Conservation (phyloP, 768 basidiomycete species). For the Lentinula guzmanii region DNA sequence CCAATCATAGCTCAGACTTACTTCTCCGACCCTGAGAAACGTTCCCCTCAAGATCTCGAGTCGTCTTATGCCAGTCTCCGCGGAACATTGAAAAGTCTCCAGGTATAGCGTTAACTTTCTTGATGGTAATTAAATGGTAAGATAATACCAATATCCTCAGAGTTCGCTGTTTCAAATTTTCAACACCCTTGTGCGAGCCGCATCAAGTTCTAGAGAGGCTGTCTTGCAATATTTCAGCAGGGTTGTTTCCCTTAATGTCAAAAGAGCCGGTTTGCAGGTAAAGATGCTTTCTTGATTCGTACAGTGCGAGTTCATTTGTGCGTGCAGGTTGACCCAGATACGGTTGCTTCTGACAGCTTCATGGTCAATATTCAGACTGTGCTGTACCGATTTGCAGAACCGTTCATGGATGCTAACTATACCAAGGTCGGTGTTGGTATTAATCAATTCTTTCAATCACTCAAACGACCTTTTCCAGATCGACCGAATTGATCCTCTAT, state of each 20-base stretch:
- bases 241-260: conserved; percentile 70
- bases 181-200: conserved; percentile 82
- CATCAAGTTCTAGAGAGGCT: conserved; percentile 70
- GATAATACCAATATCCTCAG: neutral
- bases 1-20: conserved; percentile 71
- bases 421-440: conserved; percentile 54
- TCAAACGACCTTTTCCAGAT: conserved; percentile 42
- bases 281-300: conserved; percentile 6
- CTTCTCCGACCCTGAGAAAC: conserved; percentile 81
- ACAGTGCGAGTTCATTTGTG: neutral
- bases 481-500: conserved; percentile 84
- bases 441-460: neutral
- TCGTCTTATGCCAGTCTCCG: conserved; percentile 81
- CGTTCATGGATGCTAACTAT: conserved; percentile 90
- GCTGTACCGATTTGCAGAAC: conserved; percentile 81
- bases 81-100: conserved; percentile 79
- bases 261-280: conserved; percentile 88
- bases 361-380: conserved; percentile 88
- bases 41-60: conserved; percentile 67
- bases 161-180: conserved; percentile 78
- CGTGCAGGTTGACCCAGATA: conserved; percentile 64
- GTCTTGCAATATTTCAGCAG: conserved; percentile 79
- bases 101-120: conserved; percentile 41
- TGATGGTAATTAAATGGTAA: neutral
- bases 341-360: conserved; percentile 87